phyloP scores from a whole-genome alignment of 768 basidiomycete genomes.

The Rubroboletus pulcherrimus region DNA sequence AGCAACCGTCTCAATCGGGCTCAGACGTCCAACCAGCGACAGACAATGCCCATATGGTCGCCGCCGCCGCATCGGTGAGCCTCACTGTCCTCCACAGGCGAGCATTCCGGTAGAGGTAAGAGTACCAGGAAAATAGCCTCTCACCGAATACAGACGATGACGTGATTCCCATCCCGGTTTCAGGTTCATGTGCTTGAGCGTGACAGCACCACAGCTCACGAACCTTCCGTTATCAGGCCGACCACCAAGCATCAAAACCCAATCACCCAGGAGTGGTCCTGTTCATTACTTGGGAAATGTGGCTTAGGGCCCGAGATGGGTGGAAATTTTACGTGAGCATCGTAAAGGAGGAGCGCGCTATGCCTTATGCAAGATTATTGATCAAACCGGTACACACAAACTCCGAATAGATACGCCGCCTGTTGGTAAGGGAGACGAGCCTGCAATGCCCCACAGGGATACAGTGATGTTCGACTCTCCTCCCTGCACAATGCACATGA shows the following conservation, averaged over 20 bases:
- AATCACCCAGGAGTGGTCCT: neutral
- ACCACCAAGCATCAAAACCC: neutral
- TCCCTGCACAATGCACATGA: neutral
- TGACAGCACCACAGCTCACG: neutral
- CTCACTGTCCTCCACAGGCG: neutral
- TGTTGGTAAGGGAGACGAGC: neutral
- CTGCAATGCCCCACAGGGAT: neutral
- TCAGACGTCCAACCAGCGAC: neutral
- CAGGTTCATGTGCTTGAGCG: neutral
- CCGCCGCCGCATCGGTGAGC: neutral
- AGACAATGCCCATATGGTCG: neutral
- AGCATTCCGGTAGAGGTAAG: neutral
- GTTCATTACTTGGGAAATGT: neutral
- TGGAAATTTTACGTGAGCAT: conserved; percentile 22
- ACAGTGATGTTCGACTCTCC: neutral
- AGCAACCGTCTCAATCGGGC: conserved; percentile 9
- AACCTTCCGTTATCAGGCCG: neutral
- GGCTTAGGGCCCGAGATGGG: conserved; percentile 1
- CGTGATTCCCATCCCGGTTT: neutral
- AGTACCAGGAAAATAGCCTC: neutral
- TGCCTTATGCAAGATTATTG: conserved; percentile 4
- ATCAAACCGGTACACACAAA: conserved; percentile 8
- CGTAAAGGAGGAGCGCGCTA: conserved; percentile 4
- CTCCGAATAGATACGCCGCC: neutral
- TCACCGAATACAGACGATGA: neutral